Percentiles rank a stretch among this genome's conserved stretches.
phyloP scores from a whole-genome alignment of 1,139 yeast species.

The Sugiyamaella pinicola region DNA sequence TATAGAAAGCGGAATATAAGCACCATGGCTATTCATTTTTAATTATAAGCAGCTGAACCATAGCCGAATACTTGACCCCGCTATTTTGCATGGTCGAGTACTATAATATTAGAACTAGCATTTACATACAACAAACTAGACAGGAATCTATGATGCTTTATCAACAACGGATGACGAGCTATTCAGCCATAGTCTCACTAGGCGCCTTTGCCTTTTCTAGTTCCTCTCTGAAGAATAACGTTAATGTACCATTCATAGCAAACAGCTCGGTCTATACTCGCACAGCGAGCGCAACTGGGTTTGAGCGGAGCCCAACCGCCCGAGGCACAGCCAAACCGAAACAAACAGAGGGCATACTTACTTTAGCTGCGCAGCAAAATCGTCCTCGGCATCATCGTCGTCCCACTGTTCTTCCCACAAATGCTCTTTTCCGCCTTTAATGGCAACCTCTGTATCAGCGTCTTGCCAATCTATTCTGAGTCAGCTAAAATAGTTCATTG shows the following conservation, averaged over 20 bases:
- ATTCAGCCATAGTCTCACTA: conserved; percentile 14
- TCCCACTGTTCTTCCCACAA: conserved; percentile 98
- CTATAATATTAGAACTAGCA: too few species aligned
- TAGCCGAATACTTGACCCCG: too few species aligned
- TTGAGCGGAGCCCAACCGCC: too few species aligned
- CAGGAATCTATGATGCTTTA: too few species aligned
- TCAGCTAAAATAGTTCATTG: too few species aligned
- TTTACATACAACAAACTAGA: conserved; percentile 1
- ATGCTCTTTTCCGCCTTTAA: conserved; percentile 48
- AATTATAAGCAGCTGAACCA: too few species aligned
- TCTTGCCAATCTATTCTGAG: conserved; percentile 52
- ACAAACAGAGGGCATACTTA: conserved; percentile 39
- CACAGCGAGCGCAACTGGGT: too few species aligned
- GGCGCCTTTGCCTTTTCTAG: conserved; percentile 29
- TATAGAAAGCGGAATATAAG: too few species aligned
- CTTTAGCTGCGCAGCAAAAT: conserved; percentile 71
- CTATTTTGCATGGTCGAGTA: too few species aligned
- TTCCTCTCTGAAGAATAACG: conserved; percentile 31
- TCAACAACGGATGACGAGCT: neutral
- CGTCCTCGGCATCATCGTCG: conserved; percentile 80
- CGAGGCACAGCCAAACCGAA: neutral
- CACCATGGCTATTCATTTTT: too few species aligned
- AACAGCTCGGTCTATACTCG: too few species aligned
- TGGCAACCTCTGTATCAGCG: conserved; percentile 48
- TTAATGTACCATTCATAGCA: conserved; percentile 1